Evolutionary conservation across 2,329 filamentous ascomycete species (phyloP).

Genomic region (Polytolypa hystricis): DNA sequence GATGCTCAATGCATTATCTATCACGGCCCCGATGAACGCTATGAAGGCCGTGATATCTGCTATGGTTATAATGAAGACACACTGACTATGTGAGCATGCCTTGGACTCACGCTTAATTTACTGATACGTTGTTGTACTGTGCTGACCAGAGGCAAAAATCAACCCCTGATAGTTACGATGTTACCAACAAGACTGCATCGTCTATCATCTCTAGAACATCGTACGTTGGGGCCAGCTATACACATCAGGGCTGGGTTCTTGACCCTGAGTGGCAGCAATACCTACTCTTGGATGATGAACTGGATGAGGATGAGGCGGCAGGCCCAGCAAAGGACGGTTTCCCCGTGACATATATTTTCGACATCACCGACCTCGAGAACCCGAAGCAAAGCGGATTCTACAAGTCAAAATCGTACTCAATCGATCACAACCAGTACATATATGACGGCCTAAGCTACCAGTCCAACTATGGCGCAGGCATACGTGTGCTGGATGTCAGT

Average conservation of each 20-base stretch:
- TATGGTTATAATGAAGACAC: neutral
- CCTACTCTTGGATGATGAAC: neutral
- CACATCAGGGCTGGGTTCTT: neutral
- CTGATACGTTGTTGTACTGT: neutral
- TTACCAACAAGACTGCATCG: neutral
- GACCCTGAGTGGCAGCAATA: neutral
- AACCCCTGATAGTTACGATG: neutral
- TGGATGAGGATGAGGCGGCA: neutral
- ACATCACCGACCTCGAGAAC: slow-evolving; percentile 1
- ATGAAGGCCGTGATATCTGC: slow-evolving; percentile 1
- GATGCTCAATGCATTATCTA: slow-evolving; percentile 1
- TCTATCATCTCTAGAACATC: neutral
- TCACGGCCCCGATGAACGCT: neutral
- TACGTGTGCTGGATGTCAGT: neutral
- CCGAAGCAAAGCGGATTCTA: neutral
- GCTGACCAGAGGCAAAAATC: no score
- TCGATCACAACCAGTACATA: slow-evolving; percentile 1
- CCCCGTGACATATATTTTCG: neutral
- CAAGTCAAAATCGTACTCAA: neutral
- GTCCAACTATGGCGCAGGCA: neutral
- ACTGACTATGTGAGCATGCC: neutral
- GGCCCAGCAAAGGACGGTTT: neutral
- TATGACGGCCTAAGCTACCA: neutral
- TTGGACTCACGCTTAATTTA: no score
- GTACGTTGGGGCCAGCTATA: slow-evolving; percentile 1